A percentile compares a stretch with the other conserved stretches of the same genome.
Conservation (phyloP, 208 protist species). For the Crithidia expoeki region DNA sequence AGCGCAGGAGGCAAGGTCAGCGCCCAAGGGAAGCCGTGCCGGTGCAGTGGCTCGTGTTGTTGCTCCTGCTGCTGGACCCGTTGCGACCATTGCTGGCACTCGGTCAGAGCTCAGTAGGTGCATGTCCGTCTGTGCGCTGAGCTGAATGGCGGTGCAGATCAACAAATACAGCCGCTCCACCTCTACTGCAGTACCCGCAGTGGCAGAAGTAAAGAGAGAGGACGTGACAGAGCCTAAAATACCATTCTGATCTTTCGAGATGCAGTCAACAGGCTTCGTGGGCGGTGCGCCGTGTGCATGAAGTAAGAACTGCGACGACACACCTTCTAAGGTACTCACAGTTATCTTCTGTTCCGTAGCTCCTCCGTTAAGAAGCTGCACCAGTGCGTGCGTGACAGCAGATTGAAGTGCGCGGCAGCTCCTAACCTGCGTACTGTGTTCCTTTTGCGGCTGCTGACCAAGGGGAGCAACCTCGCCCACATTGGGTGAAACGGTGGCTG, state of each 20-base stretch:
- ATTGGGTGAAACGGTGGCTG: not conserved
- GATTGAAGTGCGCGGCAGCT: constrained; percentile 15
- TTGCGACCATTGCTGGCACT: not conserved
- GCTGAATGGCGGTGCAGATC: constrained; percentile 27
- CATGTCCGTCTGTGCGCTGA: constrained; percentile 8
- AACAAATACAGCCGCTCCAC: constrained; percentile 35
- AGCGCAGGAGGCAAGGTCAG: constrained; percentile 20
- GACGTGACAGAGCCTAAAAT: constrained; percentile 4
- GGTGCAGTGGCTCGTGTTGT: not conserved
- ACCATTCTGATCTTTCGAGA: constrained; percentile 7
- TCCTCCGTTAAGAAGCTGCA: constrained; percentile 14
- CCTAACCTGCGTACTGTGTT: too few species aligned
- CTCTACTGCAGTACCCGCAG: constrained; percentile 17
- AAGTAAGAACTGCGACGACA: constrained; percentile 22
- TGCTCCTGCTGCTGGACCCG: not conserved
- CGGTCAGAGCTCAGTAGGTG: not conserved
- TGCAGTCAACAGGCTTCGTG: not conserved
- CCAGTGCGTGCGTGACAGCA: constrained; percentile 20
- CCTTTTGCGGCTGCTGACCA: too few species aligned
- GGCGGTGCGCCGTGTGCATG: constrained; percentile 10
- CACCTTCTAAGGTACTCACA: constrained; percentile 4
- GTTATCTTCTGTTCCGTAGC: not conserved
- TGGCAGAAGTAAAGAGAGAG: constrained; percentile 3
- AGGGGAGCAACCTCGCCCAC: too few species aligned
- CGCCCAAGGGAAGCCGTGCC: constrained; percentile 12